A percentile compares a stretch with the other conserved stretches of the same genome.
These are phyloP conservation scores for Eudorina sp. DNA, from an alignment of 139 green algal genomes.

Conservation along the genomic window DNA sequence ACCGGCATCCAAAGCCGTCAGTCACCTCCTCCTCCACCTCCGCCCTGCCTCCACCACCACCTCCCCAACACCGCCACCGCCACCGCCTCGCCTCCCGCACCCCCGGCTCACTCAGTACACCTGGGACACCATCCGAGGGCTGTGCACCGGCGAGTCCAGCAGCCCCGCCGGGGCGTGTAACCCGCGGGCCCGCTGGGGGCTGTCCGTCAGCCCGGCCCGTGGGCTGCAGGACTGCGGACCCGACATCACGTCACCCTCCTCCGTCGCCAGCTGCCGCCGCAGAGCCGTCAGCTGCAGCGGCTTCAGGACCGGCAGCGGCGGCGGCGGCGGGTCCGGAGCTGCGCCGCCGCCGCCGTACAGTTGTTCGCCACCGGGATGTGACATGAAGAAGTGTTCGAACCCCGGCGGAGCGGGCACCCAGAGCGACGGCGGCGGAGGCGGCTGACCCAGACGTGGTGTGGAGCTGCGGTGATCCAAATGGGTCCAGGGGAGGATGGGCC, in stretches of 20 bases:
- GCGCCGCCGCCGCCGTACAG: no score
- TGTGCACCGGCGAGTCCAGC: constrained; percentile 28
- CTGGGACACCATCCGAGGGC: constrained; percentile 11
- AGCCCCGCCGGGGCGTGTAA: not conserved
- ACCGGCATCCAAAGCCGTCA: no score
- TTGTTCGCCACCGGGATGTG: no score
- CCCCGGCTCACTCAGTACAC: constrained; percentile 8
- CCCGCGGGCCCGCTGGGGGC: not conserved
- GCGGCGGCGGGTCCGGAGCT: not conserved
- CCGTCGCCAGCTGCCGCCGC: not conserved
- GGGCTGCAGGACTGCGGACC: constrained; percentile 5
- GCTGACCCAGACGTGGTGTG: not conserved
- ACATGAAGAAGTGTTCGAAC: no score
- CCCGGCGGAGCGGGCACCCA: not conserved
- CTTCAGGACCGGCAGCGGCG: not conserved
- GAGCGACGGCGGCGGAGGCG: not conserved
- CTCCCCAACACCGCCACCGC: no score
- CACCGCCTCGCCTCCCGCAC: no score
- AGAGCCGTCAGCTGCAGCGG: not conserved
- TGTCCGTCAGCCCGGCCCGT: not conserved
- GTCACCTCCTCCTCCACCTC: no score
- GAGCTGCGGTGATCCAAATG: not conserved
- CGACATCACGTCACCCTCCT: not conserved
- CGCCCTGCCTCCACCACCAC: no score
- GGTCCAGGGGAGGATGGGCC: constrained; percentile 25